These are phyloP conservation scores for Lachnellula cervina DNA, from an alignment of 2,329 filamentous ascomycete species.

Conservation along the genomic window DNA sequence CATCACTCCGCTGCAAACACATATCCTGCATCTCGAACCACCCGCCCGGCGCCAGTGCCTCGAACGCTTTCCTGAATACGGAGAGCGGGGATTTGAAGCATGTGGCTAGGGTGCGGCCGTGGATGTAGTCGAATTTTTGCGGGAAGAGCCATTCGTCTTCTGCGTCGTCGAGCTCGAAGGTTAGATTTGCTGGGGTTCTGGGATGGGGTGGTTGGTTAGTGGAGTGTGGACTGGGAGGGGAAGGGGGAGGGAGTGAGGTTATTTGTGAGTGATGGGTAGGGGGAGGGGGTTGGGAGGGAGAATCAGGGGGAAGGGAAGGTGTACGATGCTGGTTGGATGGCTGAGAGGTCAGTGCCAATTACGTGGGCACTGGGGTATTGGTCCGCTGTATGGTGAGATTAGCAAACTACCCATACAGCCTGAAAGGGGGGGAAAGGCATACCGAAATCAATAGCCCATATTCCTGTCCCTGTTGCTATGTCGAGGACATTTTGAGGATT, in stretches of 20 bases:
- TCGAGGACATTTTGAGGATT: slow-evolving; percentile 7
- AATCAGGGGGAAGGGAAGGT: background rate
- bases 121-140: slow-evolving; percentile 46
- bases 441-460: slow-evolving; percentile 21
- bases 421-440: slow-evolving; percentile 14
- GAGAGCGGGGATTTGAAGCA: slow-evolving; percentile 32
- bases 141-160: slow-evolving; percentile 44
- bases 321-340: slow-evolving; percentile 26
- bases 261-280: too few species aligned
- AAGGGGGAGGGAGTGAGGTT: too few species aligned
- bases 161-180: slow-evolving; percentile 48
- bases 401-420: background rate
- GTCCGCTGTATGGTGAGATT: background rate
- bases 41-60: background rate
- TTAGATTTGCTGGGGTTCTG: slow-evolving; percentile 42
- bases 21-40: background rate
- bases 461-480: slow-evolving; percentile 36
- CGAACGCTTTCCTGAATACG: slow-evolving; percentile 27
- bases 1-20: background rate
- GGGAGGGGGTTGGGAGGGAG: too few species aligned
- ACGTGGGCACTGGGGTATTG: slow-evolving; percentile 28
- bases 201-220: background rate
- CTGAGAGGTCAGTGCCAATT: slow-evolving; percentile 28
- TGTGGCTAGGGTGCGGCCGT: slow-evolving; percentile 40
- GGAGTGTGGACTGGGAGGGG: background rate